Base-by-base conservation (phyloP, 1,139 yeast species). In the Pichia sp. region DNA sequence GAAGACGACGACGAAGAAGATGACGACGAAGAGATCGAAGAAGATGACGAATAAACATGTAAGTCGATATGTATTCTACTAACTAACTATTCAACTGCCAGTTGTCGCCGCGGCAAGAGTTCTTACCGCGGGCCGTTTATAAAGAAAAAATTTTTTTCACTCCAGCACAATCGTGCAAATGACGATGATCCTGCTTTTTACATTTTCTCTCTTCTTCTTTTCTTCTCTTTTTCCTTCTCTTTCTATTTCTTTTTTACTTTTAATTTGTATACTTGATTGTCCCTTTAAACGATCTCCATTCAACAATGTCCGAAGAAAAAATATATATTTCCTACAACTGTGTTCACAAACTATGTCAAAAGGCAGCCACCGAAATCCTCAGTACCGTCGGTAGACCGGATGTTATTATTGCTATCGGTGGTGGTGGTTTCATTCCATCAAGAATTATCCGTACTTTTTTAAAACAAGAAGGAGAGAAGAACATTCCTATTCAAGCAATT, bases 331-430 rank as follows among this genome's bases (percentile, higher is more conserved):
- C 94, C 47, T 89, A 89, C 77, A 86, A 89, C 70, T 81, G 86
- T 62, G 80, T 89, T 43, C 97, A 89, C 69, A 93, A 89, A 68
- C 75, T 88, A 52, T 89, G 96, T 64, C 95, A 88, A 66, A 80
- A 81, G 59, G 72, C 82, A 22, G 95, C 96, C 18, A 78, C 70
- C 46, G 72, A 72, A 50, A 77, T 88, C 57, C 75, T 83, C 62
- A 71, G 69, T 35, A 80, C 76, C 63, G 59, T 64, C 33, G 70
- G 69, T 30, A 76, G 80, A 57, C 96, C 96, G 23, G 62, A 58
- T 38, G 53, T 58, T 15, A 87, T 89, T 65, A 80, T 89, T 48
- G 96, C 96, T 54, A 86, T 89, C 57, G 65, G 65, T 40, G 84
- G 83, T 48, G 84, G 84, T 55, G 84, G 84, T 13, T 76, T 77